A percentile compares a stretch with the other conserved stretches of the same genome.
These are phyloP conservation scores for Teratosphaeria destructans DNA, from an alignment of 2,329 filamentous ascomycete genomes.

Conservation along the genomic window DNA sequence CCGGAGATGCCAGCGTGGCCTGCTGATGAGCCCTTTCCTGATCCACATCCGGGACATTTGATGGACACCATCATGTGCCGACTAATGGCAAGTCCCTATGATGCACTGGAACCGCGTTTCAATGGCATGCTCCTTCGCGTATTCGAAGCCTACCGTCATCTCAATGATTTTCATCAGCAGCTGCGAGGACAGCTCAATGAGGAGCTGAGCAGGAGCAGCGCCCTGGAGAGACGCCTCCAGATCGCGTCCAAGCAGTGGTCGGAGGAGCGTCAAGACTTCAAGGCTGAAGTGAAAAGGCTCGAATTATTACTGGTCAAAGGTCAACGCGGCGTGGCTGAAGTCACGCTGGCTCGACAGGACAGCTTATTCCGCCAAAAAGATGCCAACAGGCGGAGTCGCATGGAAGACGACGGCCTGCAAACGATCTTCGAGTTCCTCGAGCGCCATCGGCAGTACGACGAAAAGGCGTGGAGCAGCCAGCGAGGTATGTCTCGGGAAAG, in stretches of 20 bases:
- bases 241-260: conserved; percentile 24
- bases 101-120: conserved; percentile 20
- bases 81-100: conserved; percentile 21
- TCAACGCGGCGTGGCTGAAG: conserved; percentile 30
- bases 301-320: conserved; percentile 34
- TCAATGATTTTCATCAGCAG: conserved; percentile 23
- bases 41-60: conserved; percentile 18
- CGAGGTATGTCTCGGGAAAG: conserved; percentile 15
- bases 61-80: conserved; percentile 23
- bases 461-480: conserved; percentile 19
- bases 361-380: conserved; percentile 27
- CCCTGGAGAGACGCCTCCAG: conserved; percentile 15
- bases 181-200: conserved; percentile 21
- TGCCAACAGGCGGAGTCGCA: conserved; percentile 8
- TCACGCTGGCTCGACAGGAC: conserved; percentile 32
- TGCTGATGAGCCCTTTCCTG: conserved; percentile 15
- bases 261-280: conserved; percentile 26
- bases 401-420: conserved; percentile 14
- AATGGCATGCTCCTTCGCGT: conserved; percentile 32
- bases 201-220: conserved; percentile 13
- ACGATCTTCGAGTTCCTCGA: conserved; percentile 26
- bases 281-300: conserved; percentile 33
- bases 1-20: conserved; percentile 18
- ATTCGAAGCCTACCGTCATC: conserved; percentile 31
- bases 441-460: conserved; percentile 14